Conservation (phyloP, 2,329 filamentous ascomycete genomes). For the Trichoderma harzianum region DNA sequence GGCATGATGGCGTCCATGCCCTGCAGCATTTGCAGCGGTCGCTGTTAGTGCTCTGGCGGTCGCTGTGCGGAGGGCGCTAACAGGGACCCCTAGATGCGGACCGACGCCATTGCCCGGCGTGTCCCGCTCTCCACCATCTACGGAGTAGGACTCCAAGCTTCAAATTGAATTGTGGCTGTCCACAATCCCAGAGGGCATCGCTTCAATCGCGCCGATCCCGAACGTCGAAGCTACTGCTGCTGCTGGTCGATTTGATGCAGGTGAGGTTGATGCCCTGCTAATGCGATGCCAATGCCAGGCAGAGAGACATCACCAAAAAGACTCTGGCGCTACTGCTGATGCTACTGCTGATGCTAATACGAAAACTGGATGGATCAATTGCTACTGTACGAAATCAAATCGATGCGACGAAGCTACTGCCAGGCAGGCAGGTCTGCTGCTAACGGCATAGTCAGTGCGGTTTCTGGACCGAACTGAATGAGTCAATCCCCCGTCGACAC, state of each 20-base stretch:
- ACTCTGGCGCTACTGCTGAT: background rate
- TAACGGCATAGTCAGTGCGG: background rate
- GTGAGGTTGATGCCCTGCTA: background rate
- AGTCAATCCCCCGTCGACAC: slow-evolving; percentile 3
- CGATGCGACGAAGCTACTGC: background rate
- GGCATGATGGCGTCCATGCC: background rate
- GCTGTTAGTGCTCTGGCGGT: slow-evolving; percentile 3
- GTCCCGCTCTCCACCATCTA: slow-evolving; percentile 1
- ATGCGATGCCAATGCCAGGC: background rate
- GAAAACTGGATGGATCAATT: background rate
- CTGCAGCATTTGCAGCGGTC: background rate
- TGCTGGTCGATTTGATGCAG: background rate
- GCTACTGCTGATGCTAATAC: slow-evolving; percentile 6
- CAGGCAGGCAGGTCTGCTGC: background rate
- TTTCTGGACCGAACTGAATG: background rate
- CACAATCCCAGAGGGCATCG: background rate
- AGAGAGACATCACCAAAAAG: background rate
- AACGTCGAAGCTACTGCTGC: background rate
- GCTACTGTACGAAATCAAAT: background rate
- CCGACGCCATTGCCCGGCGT: slow-evolving; percentile 3
- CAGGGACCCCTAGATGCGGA: slow-evolving; percentile 11
- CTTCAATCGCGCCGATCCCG: background rate
- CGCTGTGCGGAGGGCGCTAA: background rate
- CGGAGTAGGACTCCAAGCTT: background rate
- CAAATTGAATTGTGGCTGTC: background rate